Percentiles rank a stretch among this genome's conserved stretches.
Conservation (phyloP, 2,329 filamentous ascomycete genomes). For the Penicillium olsonii region DNA sequence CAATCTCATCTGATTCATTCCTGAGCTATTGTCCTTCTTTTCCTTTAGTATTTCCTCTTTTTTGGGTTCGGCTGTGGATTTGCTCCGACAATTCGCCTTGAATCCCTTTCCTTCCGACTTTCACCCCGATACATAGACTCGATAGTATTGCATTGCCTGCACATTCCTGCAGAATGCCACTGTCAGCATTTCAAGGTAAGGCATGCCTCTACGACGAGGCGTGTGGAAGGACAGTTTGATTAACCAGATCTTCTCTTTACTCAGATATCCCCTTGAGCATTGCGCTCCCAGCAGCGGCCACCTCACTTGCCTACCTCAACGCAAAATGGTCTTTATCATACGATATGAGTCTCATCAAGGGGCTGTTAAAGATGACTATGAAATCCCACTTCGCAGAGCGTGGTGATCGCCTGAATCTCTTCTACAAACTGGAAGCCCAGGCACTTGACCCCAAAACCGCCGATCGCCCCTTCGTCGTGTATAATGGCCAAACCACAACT, state of each 20-base stretch:
- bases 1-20: not conserved
- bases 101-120: not conserved
- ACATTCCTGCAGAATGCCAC: constrained; percentile 1
- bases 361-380: constrained; percentile 51
- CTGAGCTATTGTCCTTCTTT: not conserved
- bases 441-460: constrained; percentile 59
- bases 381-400: constrained; percentile 52
- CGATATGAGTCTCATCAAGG: constrained; percentile 63
- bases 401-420: constrained; percentile 66
- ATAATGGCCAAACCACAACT: constrained; percentile 68
- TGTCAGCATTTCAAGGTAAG: constrained; percentile 3
- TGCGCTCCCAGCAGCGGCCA: constrained; percentile 63
- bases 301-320: constrained; percentile 75
- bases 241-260: constrained; percentile 4
- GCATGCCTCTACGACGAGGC: not conserved
- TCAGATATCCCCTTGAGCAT: constrained; percentile 41
- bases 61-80: not conserved
- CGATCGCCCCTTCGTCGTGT: constrained; percentile 62
- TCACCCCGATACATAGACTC: not conserved
- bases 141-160: no score
- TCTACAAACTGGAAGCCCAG: constrained; percentile 71
- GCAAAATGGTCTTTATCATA: constrained; percentile 68
- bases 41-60: no score
- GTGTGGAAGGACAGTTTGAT: not conserved
- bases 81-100: not conserved